Base-by-base conservation (phyloP, 2,329 filamentous ascomycete species). In the Dothistroma septosporum region DNA sequence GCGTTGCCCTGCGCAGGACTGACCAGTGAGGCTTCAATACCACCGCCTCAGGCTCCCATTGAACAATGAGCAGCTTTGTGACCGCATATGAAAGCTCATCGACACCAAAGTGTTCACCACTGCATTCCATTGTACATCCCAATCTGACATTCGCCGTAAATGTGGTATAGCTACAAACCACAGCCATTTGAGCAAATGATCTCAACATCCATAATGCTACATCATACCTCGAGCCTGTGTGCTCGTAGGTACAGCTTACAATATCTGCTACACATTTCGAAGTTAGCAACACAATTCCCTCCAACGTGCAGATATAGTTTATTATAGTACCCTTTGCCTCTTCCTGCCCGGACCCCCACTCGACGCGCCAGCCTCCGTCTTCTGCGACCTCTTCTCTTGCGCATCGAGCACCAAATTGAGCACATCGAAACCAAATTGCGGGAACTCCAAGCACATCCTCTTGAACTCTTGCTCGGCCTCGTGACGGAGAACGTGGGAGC, bases 351-450 rank as follows among this genome's bases (percentile, higher is more conserved):
- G 69, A 14, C 66, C 67, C 2, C 72, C 73, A 1, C 74, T 75
- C 28, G 74, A 69, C n/a, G 74, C 74, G 21, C 68, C 66, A n/a
- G 72, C 75, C 61, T 77, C 77, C 46, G 68, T 63, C 52, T 73
- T 68, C 60, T 64, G 65, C 58, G 66, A 74, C 56, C 75, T 69
- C 78, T 79, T 80, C 74, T 82, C 79, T 66, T 79, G 76, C 65
- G 76, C 74, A 69, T 82, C 79, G 14, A 82, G 76, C 61, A 82
- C 78, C 65, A 91, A 65, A 66, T 86, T 92, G 62, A 97, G 84
- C 59, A 97, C 90, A 75, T 97, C 92, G 79, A 92, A 97, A 72
- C 89, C 89, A 73, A 97, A 97, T 73, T 95, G 89, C 19, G 92
- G 92, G 73, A 87, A 92, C 77, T 96, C 90, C 74, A 96, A 78